These are phyloP conservation scores for Ganoderma multipileum DNA, from an alignment of 1,284 basidiomycete species.

Conservation along the genomic window DNA sequence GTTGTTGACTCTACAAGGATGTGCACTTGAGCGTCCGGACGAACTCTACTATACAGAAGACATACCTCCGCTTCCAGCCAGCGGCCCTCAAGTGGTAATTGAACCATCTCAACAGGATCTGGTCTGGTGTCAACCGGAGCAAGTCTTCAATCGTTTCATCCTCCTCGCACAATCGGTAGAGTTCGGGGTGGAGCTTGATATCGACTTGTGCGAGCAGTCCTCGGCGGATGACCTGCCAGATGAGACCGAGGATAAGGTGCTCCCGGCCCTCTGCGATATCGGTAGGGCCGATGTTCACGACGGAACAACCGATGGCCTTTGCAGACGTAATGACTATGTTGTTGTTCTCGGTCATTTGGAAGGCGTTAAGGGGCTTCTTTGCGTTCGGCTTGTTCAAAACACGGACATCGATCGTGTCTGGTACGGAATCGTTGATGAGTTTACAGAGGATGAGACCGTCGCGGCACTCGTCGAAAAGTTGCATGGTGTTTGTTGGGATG, in stretches of 20 bases:
- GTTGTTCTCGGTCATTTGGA: slow-evolving; percentile 99
- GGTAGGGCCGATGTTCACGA: slow-evolving; percentile 96
- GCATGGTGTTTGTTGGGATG: slow-evolving; percentile 98
- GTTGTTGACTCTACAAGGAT: slow-evolving; percentile 82
- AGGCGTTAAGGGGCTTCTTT: slow-evolving; percentile 87
- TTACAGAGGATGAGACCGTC: slow-evolving; percentile 98
- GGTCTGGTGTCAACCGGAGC: slow-evolving; percentile 92
- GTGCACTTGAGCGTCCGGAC: not conserved
- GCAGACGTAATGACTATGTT: slow-evolving; percentile 99
- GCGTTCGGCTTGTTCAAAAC: slow-evolving; percentile 90
- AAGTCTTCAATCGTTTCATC: slow-evolving; percentile 97
- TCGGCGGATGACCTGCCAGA: slow-evolving; percentile 98
- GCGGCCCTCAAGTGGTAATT: slow-evolving; percentile 98
- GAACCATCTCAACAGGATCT: slow-evolving; percentile 97
- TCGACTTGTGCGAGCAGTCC: slow-evolving; percentile 96
- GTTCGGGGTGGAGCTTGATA: slow-evolving; percentile 97
- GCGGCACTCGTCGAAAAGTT: slow-evolving; percentile 96
- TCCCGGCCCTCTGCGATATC: slow-evolving; percentile 95
- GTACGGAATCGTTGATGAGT: slow-evolving; percentile 98
- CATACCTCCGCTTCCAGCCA: slow-evolving; percentile 84
- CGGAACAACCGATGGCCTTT: slow-evolving; percentile 95
- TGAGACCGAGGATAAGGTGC: slow-evolving; percentile 97
- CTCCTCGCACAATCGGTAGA: slow-evolving; percentile 95
- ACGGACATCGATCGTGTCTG: slow-evolving; percentile 98
- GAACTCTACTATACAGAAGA: slow-evolving; percentile 13